Percentiles rank a stretch among this genome's conserved stretches.
phyloP scores from a whole-genome alignment of 169 alveolate genomes.

The Besnoitia besnoiti region DNA sequence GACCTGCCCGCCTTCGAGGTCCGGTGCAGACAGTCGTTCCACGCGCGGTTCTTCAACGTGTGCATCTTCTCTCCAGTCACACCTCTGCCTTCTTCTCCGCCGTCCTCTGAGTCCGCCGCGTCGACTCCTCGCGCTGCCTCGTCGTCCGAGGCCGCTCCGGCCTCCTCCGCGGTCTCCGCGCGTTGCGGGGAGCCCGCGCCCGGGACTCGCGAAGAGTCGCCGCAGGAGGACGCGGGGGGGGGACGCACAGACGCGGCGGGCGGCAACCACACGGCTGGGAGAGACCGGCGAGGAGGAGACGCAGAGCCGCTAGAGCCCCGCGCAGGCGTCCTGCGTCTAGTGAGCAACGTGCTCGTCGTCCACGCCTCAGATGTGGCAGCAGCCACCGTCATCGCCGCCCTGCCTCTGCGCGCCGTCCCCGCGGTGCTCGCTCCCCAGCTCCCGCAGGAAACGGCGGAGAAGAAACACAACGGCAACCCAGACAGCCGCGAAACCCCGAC shows the following conservation, averaged over 20 bases:
- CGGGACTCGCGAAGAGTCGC: background rate
- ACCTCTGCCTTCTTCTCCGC: background rate
- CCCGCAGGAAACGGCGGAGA: no score
- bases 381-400: background rate
- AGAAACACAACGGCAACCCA: no score
- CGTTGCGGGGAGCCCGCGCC: no score
- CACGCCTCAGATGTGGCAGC: constrained; percentile 28
- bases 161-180: no score
- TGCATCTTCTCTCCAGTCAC: constrained; percentile 25
- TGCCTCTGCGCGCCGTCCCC: constrained; percentile 19
- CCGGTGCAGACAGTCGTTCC: constrained; percentile 20
- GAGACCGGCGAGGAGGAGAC: background rate
- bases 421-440: constrained; percentile 28
- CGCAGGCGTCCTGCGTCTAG: background rate
- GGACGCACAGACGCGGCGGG: background rate
- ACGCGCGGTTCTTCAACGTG: background rate
- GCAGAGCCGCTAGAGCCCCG: background rate
- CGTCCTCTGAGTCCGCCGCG: background rate
- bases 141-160: no score
- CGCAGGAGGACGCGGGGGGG: background rate
- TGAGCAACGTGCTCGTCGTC: background rate
- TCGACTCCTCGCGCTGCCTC: no score
- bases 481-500: no score
- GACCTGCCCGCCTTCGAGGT: background rate
- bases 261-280: background rate